Conservation (phyloP, 2,329 filamentous ascomycete species). For the Monilinia aucupariae region DNA sequence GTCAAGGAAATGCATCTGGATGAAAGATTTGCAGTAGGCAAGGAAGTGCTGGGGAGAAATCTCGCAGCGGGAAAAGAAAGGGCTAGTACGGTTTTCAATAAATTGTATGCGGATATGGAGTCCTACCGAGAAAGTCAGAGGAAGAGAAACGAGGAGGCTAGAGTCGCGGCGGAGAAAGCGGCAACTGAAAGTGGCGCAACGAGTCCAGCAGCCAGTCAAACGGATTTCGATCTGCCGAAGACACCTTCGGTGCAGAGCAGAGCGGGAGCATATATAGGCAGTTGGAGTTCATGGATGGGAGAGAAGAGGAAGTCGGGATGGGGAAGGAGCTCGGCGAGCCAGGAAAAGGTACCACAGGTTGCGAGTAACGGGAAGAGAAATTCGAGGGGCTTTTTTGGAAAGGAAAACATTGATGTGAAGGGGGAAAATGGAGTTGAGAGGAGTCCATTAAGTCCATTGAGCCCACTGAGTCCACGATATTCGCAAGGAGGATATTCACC, state of each 20-base stretch:
- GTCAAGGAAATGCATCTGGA: conserved; percentile 92
- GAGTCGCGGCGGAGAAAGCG: conserved; percentile 23
- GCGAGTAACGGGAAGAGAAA: conserved; percentile 29
- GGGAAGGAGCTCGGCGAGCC: conserved; percentile 53
- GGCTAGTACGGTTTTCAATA: conserved; percentile 80
- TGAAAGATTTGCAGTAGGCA: conserved; percentile 76
- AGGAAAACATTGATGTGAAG: conserved; percentile 20
- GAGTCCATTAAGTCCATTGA: conserved; percentile 31
- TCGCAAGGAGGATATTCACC: background rate
- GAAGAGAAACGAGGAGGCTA: conserved; percentile 52
- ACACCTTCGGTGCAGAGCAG: conserved; percentile 43
- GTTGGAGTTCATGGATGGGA: conserved; percentile 65
- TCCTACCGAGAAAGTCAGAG: conserved; percentile 68
- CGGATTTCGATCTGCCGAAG: conserved; percentile 39
- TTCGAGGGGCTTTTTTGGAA: conserved; percentile 18
- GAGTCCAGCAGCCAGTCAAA: conserved; percentile 23
- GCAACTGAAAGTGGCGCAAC: conserved; percentile 15
- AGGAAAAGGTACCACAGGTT: conserved; percentile 72
- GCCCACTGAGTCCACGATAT: conserved; percentile 30
- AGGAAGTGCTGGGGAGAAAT: conserved; percentile 82
- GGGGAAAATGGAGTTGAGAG: conserved; percentile 28
- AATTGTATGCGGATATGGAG: conserved; percentile 87
- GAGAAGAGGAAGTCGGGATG: conserved; percentile 61
- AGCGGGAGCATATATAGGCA: conserved; percentile 60
- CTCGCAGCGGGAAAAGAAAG: conserved; percentile 84